A percentile compares a stretch with the other conserved stretches of the same genome.
phyloP scores from a whole-genome alignment of 2,329 filamentous ascomycete genomes.

The Paraconiothyrium brasiliense region DNA sequence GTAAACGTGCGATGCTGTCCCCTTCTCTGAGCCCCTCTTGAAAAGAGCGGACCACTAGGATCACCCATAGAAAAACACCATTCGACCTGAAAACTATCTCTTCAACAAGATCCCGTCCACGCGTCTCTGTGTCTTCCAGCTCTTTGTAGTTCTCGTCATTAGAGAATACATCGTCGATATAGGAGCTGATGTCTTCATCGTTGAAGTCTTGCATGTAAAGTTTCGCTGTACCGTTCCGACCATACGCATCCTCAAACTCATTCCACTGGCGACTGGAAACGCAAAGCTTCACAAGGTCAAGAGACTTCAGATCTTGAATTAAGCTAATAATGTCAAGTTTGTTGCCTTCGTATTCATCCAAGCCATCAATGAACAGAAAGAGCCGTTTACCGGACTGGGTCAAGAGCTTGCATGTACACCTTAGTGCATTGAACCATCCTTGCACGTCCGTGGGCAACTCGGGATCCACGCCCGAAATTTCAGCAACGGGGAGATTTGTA shows the following conservation, averaged over 20 bases:
- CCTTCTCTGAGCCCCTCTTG: slow-evolving; percentile 14
- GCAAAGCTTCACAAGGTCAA: slow-evolving; percentile 19
- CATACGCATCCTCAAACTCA: slow-evolving; percentile 22
- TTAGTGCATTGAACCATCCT: neutral
- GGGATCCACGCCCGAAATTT: too few species aligned
- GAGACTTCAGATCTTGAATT: slow-evolving; percentile 23
- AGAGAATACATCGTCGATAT: slow-evolving; percentile 12
- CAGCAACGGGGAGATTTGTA: neutral
- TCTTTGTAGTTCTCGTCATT: neutral
- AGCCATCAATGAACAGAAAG: slow-evolving; percentile 26
- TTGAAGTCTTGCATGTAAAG: slow-evolving; percentile 24
- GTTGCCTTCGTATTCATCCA: slow-evolving; percentile 27
- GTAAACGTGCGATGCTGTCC: slow-evolving; percentile 15
- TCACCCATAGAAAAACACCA: slow-evolving; percentile 26
- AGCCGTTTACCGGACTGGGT: neutral
- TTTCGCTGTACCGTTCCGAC: neutral
- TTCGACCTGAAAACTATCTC: slow-evolving; percentile 13
- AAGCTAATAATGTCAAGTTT: slow-evolving; percentile 24
- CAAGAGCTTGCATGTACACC: neutral
- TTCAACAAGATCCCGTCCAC: slow-evolving; percentile 1
- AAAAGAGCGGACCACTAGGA: slow-evolving; percentile 19
- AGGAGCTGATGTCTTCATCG: slow-evolving; percentile 20
- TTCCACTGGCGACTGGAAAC: slow-evolving; percentile 24
- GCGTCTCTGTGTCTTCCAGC: neutral
- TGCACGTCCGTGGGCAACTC: neutral